Evolutionary conservation across 176 grass and related monocot species (phyloP).

Genomic region (Eleusine indica): DNA sequence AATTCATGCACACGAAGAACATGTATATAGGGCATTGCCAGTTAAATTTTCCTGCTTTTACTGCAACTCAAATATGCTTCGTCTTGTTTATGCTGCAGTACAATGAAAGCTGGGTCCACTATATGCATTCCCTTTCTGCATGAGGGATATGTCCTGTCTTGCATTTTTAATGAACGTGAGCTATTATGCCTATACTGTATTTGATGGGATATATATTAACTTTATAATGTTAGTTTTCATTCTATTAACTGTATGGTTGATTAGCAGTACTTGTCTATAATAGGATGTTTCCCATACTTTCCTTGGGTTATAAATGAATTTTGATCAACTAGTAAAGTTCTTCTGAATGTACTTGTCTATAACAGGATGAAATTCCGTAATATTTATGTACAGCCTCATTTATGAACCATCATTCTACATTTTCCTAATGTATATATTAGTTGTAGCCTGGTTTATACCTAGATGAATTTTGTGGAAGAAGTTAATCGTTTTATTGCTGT

Average conservation of each 20-base stretch:
- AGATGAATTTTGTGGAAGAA: neutral
- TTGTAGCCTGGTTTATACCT: neutral
- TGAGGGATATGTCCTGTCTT: neutral
- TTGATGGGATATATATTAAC: slow-evolving; percentile 13
- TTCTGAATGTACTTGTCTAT: neutral
- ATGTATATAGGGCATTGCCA: neutral
- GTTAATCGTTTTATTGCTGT: neutral
- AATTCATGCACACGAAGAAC: slow-evolving; percentile 20
- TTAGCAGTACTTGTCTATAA: neutral
- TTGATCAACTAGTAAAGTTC: neutral
- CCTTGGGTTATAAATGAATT: neutral
- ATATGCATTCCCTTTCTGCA: neutral
- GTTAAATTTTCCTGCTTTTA: neutral
- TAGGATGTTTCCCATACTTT: neutral
- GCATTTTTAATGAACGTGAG: slow-evolving; percentile 6
- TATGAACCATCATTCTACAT: neutral
- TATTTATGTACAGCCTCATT: neutral
- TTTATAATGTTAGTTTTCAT: neutral
- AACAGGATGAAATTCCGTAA: too few relatives aligned
- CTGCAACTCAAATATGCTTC: slow-evolving; percentile 14
- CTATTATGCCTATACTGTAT: neutral
- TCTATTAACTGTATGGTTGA: neutral
- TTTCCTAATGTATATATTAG: neutral
- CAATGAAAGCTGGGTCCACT: neutral
- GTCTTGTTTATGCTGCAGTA: neutral